These are phyloP conservation scores for Phaseolus lunatus DNA, from an alignment of 306 rosid genomes.

Conservation along the genomic window DNA sequence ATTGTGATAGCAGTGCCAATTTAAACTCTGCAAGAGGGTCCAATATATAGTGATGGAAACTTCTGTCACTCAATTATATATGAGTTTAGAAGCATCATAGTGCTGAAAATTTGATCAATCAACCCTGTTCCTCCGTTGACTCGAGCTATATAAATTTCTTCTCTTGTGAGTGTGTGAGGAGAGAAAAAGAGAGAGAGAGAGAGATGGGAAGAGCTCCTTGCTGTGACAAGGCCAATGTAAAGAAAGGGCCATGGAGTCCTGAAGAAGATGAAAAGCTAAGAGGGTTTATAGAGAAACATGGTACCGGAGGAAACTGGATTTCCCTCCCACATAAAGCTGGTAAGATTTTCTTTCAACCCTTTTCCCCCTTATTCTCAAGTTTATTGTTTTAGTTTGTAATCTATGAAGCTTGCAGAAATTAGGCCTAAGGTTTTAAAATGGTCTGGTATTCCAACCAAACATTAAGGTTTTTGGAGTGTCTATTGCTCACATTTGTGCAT, in stretches of 20 bases:
- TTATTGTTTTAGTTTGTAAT: background rate
- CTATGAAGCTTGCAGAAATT: background rate
- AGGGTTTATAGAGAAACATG: slow-evolving; percentile 69
- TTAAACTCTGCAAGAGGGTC: slow-evolving; percentile 34
- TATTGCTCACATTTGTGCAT: background rate
- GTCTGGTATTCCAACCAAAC: background rate
- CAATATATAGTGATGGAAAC: slow-evolving; percentile 44
- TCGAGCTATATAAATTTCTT: slow-evolving; percentile 42
- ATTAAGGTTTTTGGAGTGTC: background rate
- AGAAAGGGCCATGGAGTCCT: slow-evolving; percentile 98
- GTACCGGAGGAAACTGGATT: slow-evolving; percentile 96
- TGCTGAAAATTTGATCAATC: slow-evolving; percentile 44
- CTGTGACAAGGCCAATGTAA: slow-evolving; percentile 90
- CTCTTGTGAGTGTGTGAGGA: slow-evolving; percentile 21
- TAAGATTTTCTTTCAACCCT: slow-evolving; percentile 11
- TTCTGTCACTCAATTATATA: slow-evolving; percentile 35
- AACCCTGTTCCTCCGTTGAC: slow-evolving; percentile 55
- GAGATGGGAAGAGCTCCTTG: slow-evolving; percentile 96
- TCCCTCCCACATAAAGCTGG: slow-evolving; percentile 89
- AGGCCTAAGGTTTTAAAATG: background rate
- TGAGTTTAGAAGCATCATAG: background rate
- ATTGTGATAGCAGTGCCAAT: slow-evolving; percentile 37
- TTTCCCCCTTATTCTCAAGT: background rate
- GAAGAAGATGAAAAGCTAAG: slow-evolving; percentile 88
- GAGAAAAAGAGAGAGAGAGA: background rate